These are phyloP conservation scores for Grammothele lineata DNA, from an alignment of 768 basidiomycete genomes.

Conservation along the genomic window DNA sequence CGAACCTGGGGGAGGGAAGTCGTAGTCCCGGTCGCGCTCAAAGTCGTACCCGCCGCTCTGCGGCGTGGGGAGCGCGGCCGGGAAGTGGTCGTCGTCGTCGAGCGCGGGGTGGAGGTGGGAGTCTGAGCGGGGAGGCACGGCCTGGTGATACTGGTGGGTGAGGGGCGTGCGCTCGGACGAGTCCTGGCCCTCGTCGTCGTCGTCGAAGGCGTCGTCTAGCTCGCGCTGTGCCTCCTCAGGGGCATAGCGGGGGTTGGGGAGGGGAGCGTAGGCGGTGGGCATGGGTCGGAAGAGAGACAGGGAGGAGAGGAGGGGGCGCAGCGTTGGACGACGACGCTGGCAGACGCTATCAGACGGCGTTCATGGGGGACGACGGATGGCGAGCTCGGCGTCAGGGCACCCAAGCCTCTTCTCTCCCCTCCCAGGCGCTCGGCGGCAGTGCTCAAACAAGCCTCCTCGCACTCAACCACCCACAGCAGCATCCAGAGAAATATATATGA, in stretches of 20 bases:
- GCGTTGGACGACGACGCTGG: background rate
- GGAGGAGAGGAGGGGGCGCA: background rate
- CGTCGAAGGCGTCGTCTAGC: conserved; percentile 73
- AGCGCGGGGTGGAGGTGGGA: conserved; percentile 26
- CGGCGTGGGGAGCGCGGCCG: conserved; percentile 17
- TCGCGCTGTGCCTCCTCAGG: conserved; percentile 50
- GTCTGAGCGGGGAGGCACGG: conserved; percentile 14
- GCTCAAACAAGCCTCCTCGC: no score
- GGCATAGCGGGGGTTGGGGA: conserved; percentile 43
- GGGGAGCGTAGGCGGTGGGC: conserved; percentile 48
- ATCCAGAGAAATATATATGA: no score
- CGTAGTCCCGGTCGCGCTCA: conserved; percentile 58
- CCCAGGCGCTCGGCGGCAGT: no score
- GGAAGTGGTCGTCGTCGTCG: conserved; percentile 19
- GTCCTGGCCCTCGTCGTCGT: conserved; percentile 43
- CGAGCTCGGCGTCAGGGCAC: no score
- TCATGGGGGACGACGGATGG: no score
- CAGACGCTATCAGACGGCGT: conserved; percentile 1
- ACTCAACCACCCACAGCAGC: no score
- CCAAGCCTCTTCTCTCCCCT: no score
- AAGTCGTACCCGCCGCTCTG: conserved; percentile 61
- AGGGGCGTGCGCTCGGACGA: conserved; percentile 43
- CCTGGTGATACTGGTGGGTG: conserved; percentile 16
- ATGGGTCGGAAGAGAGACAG: conserved; percentile 27
- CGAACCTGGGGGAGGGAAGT: conserved; percentile 71